A percentile compares a stretch with the other conserved stretches of the same genome.
These are phyloP conservation scores for Adansonia madagascariensis DNA, from an alignment of 441 rosid genomes.

Conservation along the genomic window DNA sequence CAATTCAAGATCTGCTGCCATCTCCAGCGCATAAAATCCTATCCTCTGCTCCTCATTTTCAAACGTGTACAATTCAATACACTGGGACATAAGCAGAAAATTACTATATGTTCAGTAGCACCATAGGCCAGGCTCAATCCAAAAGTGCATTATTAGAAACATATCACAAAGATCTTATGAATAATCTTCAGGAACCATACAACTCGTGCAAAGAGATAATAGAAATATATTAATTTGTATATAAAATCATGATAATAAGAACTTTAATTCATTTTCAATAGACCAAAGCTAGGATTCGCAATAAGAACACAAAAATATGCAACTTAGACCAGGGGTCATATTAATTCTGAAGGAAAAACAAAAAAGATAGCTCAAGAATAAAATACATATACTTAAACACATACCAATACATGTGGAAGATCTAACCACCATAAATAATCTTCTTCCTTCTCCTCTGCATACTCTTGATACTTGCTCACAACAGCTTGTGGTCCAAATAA, in stretches of 20 bases:
- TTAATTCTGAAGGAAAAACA: neutral
- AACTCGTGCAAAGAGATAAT: constrained; percentile 1
- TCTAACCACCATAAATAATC: constrained; percentile 97
- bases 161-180: neutral
- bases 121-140: neutral
- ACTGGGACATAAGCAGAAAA: constrained; percentile 47
- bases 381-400: constrained; percentile 30
- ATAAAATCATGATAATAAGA: neutral
- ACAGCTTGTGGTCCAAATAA: constrained; percentile 96
- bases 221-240: neutral
- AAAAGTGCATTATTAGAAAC: constrained; percentile 8
- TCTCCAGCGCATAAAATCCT: constrained; percentile 88
- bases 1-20: constrained; percentile 88
- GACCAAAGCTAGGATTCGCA: neutral
- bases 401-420: constrained; percentile 83
- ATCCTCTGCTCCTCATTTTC: constrained; percentile 62
- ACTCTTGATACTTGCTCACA: constrained; percentile 81
- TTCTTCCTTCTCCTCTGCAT: constrained; percentile 74
- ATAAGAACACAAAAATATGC: neutral
- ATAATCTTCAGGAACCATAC: constrained; percentile 17
- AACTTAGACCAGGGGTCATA: neutral
- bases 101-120: constrained; percentile 9
- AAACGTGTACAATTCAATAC: constrained; percentile 74
- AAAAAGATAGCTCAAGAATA: constrained; percentile 12
- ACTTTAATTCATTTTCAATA: neutral